Base-by-base conservation (phyloP, 1,139 yeast species). In the Candida buenavistaensis region DNA sequence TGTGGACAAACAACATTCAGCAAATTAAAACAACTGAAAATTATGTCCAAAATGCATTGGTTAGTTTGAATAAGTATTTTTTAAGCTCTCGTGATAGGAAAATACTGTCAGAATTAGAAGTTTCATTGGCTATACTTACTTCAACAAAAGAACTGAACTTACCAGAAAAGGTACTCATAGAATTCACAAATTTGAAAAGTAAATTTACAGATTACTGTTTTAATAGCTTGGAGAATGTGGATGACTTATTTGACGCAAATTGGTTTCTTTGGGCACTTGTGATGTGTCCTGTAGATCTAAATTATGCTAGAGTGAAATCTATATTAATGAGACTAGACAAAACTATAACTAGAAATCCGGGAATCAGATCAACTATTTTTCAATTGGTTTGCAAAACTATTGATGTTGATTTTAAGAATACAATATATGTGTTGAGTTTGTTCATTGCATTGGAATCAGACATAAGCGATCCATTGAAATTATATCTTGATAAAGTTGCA, bases 1-100 rank as follows among this genome's bases (percentile, higher is more conserved):
- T 68, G 2, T 68, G 73, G 72, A 23, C 10, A 9, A 54, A 56
- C 30, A 57, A 65, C 35, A 24, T 54, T 12, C 45, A 46, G 14
- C 66, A 62, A 37, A 35, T 51, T 10, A 58, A 52, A 23, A 52
- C 52, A 15, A 34, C 33, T 24, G 23, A 28, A 20, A 20, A 39
- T 7, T 57, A 50, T 35, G 34, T 55, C 5, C 25, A 30, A 2
- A 25, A 36, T 0, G 30, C 57, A 0, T 30, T 62, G 17, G 25
- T 4, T 39, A 52, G 14, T 20, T 30, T 6, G 40, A 38, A 17
- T 23, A 28, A 12, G 21, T 44, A 21, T 23, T 29, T 23, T 17
- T 23, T 22, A n/a, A 26, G 21, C 15, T 32, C 26, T 5, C 30
- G 30, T 7, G 14, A 21, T 3, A 14, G 20, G 9, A 16, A 25